These are phyloP conservation scores for Fomitopsis palustris DNA, from an alignment of 1,284 basidiomycete genomes.

Conservation along the genomic window DNA sequence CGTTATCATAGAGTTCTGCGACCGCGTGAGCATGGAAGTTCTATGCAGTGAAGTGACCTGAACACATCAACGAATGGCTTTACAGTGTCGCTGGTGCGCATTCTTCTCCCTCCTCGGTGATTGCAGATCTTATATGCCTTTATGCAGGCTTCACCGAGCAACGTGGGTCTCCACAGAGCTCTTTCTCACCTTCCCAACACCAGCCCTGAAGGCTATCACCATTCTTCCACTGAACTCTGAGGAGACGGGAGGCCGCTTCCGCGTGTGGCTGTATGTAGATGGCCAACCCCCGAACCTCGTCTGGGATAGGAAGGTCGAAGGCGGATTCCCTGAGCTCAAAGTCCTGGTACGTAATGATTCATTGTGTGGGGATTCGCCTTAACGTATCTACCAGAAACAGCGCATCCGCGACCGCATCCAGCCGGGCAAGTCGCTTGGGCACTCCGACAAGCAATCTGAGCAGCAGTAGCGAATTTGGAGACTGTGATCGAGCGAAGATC, in stretches of 20 bases:
- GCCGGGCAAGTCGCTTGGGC: constrained; percentile 76
- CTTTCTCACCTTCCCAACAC: constrained; percentile 83
- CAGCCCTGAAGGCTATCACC: constrained; percentile 60
- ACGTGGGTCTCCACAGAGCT: constrained; percentile 89
- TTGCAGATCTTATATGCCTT: constrained; percentile 2
- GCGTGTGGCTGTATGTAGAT: constrained; percentile 72
- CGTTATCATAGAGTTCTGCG: constrained; percentile 81
- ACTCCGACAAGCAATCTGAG: constrained; percentile 55
- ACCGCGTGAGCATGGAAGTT: constrained; percentile 59
- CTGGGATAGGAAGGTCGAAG: constrained; percentile 85
- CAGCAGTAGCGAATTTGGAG: background rate
- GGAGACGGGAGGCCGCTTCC: constrained; percentile 84
- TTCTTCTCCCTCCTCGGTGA: background rate
- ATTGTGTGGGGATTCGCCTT: background rate
- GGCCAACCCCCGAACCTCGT: constrained; percentile 42
- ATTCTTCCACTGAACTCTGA: constrained; percentile 75
- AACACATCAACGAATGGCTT: constrained; percentile 5
- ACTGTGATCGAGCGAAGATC: background rate
- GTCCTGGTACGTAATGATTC: constrained; percentile 53
- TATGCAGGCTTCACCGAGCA: constrained; percentile 75
- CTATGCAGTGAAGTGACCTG: background rate
- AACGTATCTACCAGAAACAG: constrained; percentile 63
- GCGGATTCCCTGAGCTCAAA: constrained; percentile 88
- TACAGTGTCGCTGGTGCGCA: constrained; percentile 69
- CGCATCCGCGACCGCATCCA: constrained; percentile 78